Percentiles rank a stretch among this genome's conserved stretches.
phyloP scores from a whole-genome alignment of 768 basidiomycete genomes.

The Trametes punicea region DNA sequence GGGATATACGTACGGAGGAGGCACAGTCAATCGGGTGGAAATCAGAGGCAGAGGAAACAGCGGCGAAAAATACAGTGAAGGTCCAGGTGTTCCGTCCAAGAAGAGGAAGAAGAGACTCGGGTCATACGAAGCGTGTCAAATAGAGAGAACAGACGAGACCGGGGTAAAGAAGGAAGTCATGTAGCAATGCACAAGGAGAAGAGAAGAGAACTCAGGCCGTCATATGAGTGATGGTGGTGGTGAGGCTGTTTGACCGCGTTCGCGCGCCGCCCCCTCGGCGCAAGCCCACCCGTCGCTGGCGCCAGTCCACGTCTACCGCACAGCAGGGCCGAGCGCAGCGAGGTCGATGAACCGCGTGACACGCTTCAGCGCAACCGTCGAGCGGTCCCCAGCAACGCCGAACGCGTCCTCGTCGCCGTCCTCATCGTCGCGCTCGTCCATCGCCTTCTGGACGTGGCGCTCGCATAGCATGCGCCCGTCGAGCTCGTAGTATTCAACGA shows the following conservation, averaged over 20 bases:
- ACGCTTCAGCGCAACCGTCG: conserved; percentile 64
- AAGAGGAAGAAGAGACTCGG: conserved; percentile 1
- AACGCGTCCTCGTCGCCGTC: conserved; percentile 22
- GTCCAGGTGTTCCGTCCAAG: conserved; percentile 15
- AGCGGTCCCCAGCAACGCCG: conserved; percentile 21
- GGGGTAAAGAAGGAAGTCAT: not conserved
- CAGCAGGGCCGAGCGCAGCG: conserved; percentile 27
- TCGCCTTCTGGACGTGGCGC: conserved; percentile 53
- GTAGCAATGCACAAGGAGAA: not conserved
- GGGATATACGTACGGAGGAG: not conserved
- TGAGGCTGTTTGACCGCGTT: not conserved
- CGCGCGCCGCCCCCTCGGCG: not conserved
- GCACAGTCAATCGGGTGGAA: not conserved
- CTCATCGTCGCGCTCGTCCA: conserved; percentile 22
- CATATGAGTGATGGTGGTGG: not conserved
- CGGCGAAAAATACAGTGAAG: conserved; percentile 13
- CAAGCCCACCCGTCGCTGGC: not conserved
- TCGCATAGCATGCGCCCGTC: conserved; percentile 87
- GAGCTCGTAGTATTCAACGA: conserved; percentile 88
- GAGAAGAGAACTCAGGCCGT: not conserved
- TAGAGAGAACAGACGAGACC: not conserved
- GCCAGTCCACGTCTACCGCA: conserved; percentile 9
- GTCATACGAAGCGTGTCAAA: not conserved
- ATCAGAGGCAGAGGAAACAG: not conserved
- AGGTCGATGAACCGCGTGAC: conserved; percentile 82